phyloP scores from a whole-genome alignment of 176 grass and related monocot genomes.

The maize (Zea mays) region Zm-B73-REFERENCE-NAM-5.0 NC_050098.1:235358001-235358500 shows the following conservation, averaged over 20 bases:
- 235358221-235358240: not conserved
- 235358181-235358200: slow-evolving; percentile 8
- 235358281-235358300: not conserved
- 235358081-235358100: not conserved
- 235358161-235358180: slow-evolving; percentile 1
- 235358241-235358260: not conserved
- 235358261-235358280: not conserved
- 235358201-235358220: not conserved
- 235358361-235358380: slow-evolving; percentile 60
- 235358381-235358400: slow-evolving; percentile 84
- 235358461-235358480: slow-evolving; percentile 23
- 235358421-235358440: slow-evolving; percentile 42
- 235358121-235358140: slow-evolving; percentile 11
- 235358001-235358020: slow-evolving; percentile 69
- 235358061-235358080: not conserved
- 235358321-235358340: slow-evolving; percentile 26
- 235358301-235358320: slow-evolving; percentile 20
- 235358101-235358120: not conserved
- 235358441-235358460: slow-evolving; percentile 27
- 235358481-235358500: slow-evolving; percentile 4
- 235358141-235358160: not conserved
- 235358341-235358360: slow-evolving; percentile 74
- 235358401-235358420: slow-evolving; percentile 60
- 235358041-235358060: slow-evolving; percentile 81
- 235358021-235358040: slow-evolving; percentile 60